Evolutionary conservation across 495 filamentous ascomycete species (phyloP).

Genomic region (Melanomma pulvis-pyrius): DNA sequence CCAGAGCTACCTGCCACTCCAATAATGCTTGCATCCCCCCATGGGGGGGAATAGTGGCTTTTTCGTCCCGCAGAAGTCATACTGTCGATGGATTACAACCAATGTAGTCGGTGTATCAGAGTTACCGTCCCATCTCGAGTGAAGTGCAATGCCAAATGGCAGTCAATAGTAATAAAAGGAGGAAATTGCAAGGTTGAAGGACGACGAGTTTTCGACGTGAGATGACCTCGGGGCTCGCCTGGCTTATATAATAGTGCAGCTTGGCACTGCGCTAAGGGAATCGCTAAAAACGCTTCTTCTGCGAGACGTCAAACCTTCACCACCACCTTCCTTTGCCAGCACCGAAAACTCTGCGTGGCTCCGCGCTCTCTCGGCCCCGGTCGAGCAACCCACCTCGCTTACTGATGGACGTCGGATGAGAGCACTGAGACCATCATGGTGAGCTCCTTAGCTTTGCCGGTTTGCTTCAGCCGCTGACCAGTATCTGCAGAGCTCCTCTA

Average conservation of each 20-base stretch:
- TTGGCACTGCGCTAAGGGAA: background rate
- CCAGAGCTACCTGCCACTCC: slow-evolving; percentile 94
- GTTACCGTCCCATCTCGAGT: background rate
- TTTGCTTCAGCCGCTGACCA: slow-evolving; percentile 9
- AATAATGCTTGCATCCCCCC: slow-evolving; percentile 92
- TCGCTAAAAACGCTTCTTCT: background rate
- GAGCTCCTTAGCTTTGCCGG: background rate
- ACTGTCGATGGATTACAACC: background rate
- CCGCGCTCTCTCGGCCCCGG: slow-evolving; percentile 17
- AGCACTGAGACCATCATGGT: slow-evolving; percentile 23
- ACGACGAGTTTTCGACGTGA: background rate
- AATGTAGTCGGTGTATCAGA: background rate
- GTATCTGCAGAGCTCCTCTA: slow-evolving; percentile 44
- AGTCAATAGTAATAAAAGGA: background rate
- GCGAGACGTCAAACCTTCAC: background rate
- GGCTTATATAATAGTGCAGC: background rate
- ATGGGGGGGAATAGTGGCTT: slow-evolving; percentile 83
- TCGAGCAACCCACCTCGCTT: slow-evolving; percentile 12
- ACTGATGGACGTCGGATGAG: slow-evolving; percentile 32
- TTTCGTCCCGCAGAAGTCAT: background rate
- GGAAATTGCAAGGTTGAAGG: background rate
- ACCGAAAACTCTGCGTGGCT: slow-evolving; percentile 19
- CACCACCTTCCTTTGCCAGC: slow-evolving; percentile 5
- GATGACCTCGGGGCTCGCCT: background rate
- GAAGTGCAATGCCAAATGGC: background rate